These are phyloP conservation scores for Leccinum disarticulatum DNA, from an alignment of 768 basidiomycete genomes.

Conservation along the genomic window DNA sequence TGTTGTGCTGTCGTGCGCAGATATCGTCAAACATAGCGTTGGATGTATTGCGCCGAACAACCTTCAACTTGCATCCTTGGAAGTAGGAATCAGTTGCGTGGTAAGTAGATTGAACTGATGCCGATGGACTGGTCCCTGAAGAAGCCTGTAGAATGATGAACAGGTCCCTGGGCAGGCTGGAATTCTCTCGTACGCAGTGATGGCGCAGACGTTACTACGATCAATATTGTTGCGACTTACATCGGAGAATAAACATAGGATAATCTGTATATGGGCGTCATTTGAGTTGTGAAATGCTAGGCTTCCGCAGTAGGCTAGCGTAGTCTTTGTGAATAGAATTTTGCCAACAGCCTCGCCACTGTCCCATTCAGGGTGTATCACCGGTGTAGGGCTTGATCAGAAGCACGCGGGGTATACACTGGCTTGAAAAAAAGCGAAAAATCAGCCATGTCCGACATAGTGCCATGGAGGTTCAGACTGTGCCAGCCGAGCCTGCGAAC, in stretches of 20 bases:
- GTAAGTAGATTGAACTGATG: background rate
- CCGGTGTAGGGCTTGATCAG: too few relatives aligned
- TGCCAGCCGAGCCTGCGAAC: constrained; percentile 32
- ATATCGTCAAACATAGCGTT: background rate
- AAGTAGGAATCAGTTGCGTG: background rate
- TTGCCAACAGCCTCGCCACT: too few relatives aligned
- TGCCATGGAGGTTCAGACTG: constrained; percentile 30
- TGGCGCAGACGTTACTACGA: background rate
- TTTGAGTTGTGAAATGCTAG: too few relatives aligned
- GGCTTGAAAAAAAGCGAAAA: too few relatives aligned
- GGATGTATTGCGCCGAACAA: background rate
- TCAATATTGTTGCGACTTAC: background rate
- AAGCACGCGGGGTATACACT: background rate
- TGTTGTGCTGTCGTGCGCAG: background rate
- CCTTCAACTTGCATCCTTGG: background rate
- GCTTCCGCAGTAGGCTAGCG: too few relatives aligned
- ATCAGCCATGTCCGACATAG: too few relatives aligned
- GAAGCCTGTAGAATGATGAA: too few relatives aligned
- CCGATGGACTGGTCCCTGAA: background rate
- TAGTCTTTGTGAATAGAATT: too few relatives aligned
- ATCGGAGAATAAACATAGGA: background rate
- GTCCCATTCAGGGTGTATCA: too few relatives aligned
- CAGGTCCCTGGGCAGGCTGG: background rate
- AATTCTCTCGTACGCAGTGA: background rate
- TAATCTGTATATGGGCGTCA: background rate